These are phyloP conservation scores for Talaromyces amestolkiae DNA, from an alignment of 2,329 filamentous ascomycete species.

Conservation along the genomic window DNA sequence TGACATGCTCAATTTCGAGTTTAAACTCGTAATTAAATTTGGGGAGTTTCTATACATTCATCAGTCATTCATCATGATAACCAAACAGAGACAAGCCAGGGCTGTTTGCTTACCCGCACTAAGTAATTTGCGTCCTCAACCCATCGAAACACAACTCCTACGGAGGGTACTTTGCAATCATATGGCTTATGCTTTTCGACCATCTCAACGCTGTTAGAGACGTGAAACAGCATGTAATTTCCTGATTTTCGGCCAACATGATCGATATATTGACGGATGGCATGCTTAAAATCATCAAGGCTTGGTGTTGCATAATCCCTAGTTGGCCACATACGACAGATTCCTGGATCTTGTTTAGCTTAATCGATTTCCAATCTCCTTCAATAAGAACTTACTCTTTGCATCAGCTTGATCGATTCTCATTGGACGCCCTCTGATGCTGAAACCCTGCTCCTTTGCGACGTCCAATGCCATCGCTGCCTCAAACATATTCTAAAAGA, in stretches of 20 bases:
- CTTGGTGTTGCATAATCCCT: background rate
- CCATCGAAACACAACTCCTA: constrained; percentile 9
- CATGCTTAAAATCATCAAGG: background rate
- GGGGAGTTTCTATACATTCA: background rate
- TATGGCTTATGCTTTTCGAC: background rate
- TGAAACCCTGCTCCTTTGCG: background rate
- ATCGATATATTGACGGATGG: background rate
- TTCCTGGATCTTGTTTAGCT: constrained; percentile 1
- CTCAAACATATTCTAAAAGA: constrained; percentile 1
- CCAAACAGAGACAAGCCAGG: background rate
- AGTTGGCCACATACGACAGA: constrained; percentile 6
- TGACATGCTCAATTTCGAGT: background rate
- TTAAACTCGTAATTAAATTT: background rate
- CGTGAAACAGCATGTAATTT: background rate
- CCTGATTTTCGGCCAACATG: background rate
- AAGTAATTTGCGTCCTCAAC: constrained; percentile 8
- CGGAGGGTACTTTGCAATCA: background rate
- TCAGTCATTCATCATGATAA: background rate
- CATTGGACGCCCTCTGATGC: background rate
- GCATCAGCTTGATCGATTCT: constrained; percentile 13
- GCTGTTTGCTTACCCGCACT: background rate
- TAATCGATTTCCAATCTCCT: background rate
- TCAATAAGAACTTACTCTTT: background rate
- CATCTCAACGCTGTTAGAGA: constrained; percentile 2
- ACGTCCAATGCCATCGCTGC: background rate